phyloP scores from a whole-genome alignment of 768 basidiomycete genomes.

The Boletus edulis region DNA sequence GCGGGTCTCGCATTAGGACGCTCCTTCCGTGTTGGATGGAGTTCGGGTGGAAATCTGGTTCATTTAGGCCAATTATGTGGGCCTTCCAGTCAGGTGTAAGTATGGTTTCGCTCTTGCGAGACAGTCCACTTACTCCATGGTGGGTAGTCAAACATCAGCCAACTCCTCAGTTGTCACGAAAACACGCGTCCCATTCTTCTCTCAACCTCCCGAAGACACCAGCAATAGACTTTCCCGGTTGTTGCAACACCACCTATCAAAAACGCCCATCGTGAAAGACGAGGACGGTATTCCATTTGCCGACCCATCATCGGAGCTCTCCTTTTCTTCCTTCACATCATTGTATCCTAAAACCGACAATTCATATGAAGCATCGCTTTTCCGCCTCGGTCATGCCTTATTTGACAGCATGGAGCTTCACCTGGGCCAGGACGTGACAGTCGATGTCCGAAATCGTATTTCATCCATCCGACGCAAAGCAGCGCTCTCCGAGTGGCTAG shows the following conservation, averaged over 20 bases:
- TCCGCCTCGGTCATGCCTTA: constrained; percentile 84
- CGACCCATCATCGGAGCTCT: constrained; percentile 57
- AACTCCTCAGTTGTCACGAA: constrained; percentile 60
- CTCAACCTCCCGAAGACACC: constrained; percentile 31
- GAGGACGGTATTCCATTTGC: constrained; percentile 71
- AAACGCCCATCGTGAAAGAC: constrained; percentile 69
- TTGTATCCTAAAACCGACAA: constrained; percentile 71
- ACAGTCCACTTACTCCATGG: constrained; percentile 3
- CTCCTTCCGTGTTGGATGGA: constrained; percentile 90
- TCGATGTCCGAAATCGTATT: constrained; percentile 63
- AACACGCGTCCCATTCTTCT: constrained; percentile 45
- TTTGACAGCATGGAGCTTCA: constrained; percentile 82
- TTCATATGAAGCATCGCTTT: constrained; percentile 74
- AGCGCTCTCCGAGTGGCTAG: constrained; percentile 83
- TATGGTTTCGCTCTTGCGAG: constrained; percentile 14
- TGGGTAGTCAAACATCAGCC: constrained; percentile 48
- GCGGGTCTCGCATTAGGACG: constrained; percentile 84
- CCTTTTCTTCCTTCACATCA: constrained; percentile 74
- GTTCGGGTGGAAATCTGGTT: constrained; percentile 71
- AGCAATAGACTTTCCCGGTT: constrained; percentile 54
- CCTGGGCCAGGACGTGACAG: constrained; percentile 50
- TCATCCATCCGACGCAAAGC: constrained; percentile 67
- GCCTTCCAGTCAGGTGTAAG: constrained; percentile 53
- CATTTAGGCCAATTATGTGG: constrained; percentile 75
- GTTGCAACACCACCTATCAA: constrained; percentile 72